Evolutionary conservation across 352 stramenopile species (phyloP).

Genomic region (Phytophthora macrochlamydospora): DNA sequence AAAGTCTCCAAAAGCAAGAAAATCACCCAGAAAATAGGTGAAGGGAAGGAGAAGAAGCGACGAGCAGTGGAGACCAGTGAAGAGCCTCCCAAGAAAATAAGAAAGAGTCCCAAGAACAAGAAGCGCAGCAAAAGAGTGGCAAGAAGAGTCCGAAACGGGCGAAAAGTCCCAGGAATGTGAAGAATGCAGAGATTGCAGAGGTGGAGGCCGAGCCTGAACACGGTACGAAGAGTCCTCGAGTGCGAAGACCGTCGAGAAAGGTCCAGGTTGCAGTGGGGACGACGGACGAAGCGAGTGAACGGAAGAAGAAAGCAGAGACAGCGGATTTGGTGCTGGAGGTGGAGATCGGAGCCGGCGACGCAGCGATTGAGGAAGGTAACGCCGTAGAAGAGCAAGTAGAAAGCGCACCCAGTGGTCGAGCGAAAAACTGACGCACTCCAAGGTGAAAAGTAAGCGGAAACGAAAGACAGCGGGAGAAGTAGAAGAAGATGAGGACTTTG

Average conservation of each 20-base stretch:
- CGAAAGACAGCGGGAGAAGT: conserved; percentile 5
- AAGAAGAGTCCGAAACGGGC: conserved; percentile 15
- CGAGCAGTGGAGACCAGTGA: conserved; percentile 3
- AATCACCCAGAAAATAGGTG: conserved; percentile 6
- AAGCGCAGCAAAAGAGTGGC: conserved; percentile 17
- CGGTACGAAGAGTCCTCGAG: conserved; percentile 5
- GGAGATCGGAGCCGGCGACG: conserved; percentile 39
- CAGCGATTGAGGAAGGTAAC: conserved; percentile 15
- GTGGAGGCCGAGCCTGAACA: not conserved
- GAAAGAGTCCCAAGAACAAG: not conserved
- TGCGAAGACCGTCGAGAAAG: conserved; percentile 20
- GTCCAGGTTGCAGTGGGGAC: conserved; percentile 58
- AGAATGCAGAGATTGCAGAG: not conserved
- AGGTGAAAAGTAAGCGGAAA: conserved; percentile 28
- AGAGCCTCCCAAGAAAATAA: conserved; percentile 4
- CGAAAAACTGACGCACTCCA: conserved; percentile 12
- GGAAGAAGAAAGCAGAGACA: conserved; percentile 38
- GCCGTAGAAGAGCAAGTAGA: conserved; percentile 16
- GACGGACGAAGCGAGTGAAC: conserved; percentile 56
- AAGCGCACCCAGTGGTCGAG: conserved; percentile 1
- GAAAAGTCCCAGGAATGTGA: conserved; percentile 14
- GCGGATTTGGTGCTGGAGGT: conserved; percentile 69
- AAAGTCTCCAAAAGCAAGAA: not conserved
- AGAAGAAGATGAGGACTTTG: conserved; percentile 4
- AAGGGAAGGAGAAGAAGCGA: conserved; percentile 13